Evolutionary conservation across 78 protist species (phyloP).

Genomic region (Polysphondylium violaceum): DNA sequence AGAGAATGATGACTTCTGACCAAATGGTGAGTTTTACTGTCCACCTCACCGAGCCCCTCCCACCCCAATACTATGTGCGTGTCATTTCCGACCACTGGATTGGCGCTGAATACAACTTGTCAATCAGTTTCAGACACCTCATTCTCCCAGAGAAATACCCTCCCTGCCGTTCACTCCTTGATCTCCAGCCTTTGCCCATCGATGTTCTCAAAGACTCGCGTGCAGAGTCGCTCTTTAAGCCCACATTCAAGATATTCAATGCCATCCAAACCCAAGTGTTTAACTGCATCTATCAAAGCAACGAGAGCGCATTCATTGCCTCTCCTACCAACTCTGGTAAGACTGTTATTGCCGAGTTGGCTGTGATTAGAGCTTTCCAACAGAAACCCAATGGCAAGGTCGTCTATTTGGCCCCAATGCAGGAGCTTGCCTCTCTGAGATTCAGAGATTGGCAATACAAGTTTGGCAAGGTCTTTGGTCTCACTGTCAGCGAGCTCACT

Average conservation of each 20-base stretch:
- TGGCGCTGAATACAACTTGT: constrained; percentile 90
- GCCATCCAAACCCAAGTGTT: constrained; percentile 97
- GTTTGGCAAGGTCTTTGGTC: constrained; percentile 77
- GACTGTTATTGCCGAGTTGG: constrained; percentile 97
- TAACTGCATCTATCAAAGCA: constrained; percentile 84
- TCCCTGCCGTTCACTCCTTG: constrained; percentile 94
- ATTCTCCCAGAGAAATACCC: constrained; percentile 95
- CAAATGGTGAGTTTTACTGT: constrained; percentile 93
- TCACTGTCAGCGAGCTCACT: constrained; percentile 95
- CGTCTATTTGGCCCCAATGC: constrained; percentile 85
- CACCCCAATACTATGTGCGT: constrained; percentile 98
- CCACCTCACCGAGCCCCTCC: constrained; percentile 96
- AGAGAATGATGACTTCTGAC: constrained; percentile 71
- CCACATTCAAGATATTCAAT: constrained; percentile 84
- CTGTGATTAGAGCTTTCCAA: constrained; percentile 85
- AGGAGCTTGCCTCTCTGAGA: constrained; percentile 56
- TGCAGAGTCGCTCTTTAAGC: background rate
- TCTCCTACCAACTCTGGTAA: constrained; percentile 99
- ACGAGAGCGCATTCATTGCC: constrained; percentile 90
- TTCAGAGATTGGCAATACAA: constrained; percentile 64
- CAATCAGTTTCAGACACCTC: constrained; percentile 96
- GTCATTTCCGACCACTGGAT: constrained; percentile 95
- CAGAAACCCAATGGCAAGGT: constrained; percentile 43
- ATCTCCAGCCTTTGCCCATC: constrained; percentile 93
- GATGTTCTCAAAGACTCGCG: constrained; percentile 79